Percentiles rank a stretch among this genome's conserved stretches.
Evolutionary conservation across 805 yeast genomes (phyloP).

Genomic region (Ogataea nonfermentans): DNA sequence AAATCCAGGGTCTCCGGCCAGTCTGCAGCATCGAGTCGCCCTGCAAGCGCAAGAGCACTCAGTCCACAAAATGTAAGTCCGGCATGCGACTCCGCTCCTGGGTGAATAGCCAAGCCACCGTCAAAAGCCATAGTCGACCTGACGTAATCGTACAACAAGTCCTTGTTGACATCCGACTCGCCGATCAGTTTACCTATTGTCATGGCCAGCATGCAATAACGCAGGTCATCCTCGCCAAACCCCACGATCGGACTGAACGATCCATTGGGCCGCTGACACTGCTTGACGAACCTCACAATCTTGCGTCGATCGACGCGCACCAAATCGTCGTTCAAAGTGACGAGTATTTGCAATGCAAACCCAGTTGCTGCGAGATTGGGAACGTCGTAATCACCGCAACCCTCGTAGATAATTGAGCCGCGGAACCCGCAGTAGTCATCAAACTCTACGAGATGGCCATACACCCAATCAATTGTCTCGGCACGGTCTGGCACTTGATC

Average conservation of each 20-base stretch:
- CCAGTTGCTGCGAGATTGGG: conserved; percentile 74
- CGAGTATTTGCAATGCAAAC: conserved; percentile 62
- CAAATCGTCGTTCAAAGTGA: conserved; percentile 48
- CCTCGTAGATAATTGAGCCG: conserved; percentile 50
- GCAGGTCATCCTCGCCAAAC: conserved; percentile 64
- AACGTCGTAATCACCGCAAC: conserved; percentile 44
- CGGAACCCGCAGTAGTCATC: conserved; percentile 49
- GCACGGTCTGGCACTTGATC: conserved; percentile 31
- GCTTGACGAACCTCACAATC: conserved; percentile 52
- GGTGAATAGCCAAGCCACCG: conserved; percentile 71
- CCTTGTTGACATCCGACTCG: conserved; percentile 43
- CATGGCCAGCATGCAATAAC: conserved; percentile 73
- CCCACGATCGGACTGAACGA: conserved; percentile 51
- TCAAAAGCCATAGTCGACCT: conserved; percentile 39
- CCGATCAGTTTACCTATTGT: conserved; percentile 53
- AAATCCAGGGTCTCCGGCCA: conserved; percentile 49
- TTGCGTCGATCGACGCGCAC: conserved; percentile 37
- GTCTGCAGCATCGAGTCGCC: conserved; percentile 24
- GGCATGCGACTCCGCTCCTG: conserved; percentile 65
- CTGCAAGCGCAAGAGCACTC: conserved; percentile 51
- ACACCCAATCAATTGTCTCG: conserved; percentile 43
- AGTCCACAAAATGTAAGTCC: conserved; percentile 87
- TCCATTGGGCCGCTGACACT: conserved; percentile 63
- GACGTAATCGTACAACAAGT: conserved; percentile 40
- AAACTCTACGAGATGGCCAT: conserved; percentile 41